A percentile compares a stretch with the other conserved stretches of the same genome.
phyloP scores from a whole-genome alignment of 805 yeast genomes.

The Teunomyces aglyptinius region DNA sequence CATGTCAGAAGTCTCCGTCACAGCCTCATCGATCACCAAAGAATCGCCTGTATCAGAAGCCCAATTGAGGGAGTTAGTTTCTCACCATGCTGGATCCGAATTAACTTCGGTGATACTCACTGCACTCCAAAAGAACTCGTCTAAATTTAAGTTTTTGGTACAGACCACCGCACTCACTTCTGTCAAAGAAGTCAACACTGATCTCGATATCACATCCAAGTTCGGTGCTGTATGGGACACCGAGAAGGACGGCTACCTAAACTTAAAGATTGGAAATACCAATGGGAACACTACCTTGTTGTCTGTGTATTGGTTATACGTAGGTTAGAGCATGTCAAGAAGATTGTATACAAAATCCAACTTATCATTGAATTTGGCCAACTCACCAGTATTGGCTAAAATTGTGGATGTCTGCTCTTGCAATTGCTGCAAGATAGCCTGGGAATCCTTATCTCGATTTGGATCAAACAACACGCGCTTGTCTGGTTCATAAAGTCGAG shows the following conservation, averaged over 20 bases:
- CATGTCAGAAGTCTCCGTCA: conserved; percentile 1
- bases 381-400: conserved; percentile 11
- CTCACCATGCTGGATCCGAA: not conserved
- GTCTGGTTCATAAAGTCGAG: not conserved
- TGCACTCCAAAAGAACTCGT: conserved; percentile 42
- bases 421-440: conserved; percentile 13
- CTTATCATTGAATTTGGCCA: conserved; percentile 13
- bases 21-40: conserved; percentile 3
- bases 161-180: conserved; percentile 36
- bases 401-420: conserved; percentile 15
- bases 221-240: conserved; percentile 60
- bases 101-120: conserved; percentile 22
- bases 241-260: conserved; percentile 52
- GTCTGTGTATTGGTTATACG: conserved; percentile 16
- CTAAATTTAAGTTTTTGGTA: conserved; percentile 56
- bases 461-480: conserved; percentile 8
- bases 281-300: conserved; percentile 1
- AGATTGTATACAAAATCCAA: conserved; percentile 15
- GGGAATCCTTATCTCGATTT: conserved; percentile 14
- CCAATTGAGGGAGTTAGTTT: not conserved
- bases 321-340: conserved; percentile 11
- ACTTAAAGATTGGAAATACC: conserved; percentile 23
- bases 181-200: conserved; percentile 16
- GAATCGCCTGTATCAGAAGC: conserved; percentile 1
- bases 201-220: conserved; percentile 27